phyloP scores from a whole-genome alignment of 805 yeast genomes.

The Wickerhamomyces queroliae region DNA sequence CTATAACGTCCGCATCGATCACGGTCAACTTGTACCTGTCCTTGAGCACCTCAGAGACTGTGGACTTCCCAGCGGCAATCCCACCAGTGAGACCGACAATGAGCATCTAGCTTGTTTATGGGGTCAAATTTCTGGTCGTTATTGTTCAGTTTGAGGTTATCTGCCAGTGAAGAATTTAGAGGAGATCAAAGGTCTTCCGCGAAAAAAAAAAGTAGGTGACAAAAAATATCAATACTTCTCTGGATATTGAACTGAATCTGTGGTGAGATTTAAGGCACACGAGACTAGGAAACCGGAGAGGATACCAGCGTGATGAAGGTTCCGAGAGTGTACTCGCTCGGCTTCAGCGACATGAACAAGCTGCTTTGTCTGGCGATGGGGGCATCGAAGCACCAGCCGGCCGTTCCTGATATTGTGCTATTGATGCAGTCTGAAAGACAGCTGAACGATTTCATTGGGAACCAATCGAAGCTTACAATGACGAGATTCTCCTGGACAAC shows the following conservation, averaged over 20 bases:
- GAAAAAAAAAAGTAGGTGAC: too few relatives aligned
- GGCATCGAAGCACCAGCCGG: conserved; percentile 29
- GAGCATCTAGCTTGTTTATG: too few relatives aligned
- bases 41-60: conserved; percentile 61
- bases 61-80: conserved; percentile 94
- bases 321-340: conserved; percentile 36
- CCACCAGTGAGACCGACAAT: conserved; percentile 97
- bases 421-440: conserved; percentile 38
- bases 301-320: too few relatives aligned
- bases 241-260: too few relatives aligned
- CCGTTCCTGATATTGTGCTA: conserved; percentile 32
- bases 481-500: conserved; percentile 4
- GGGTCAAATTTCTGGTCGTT: too few relatives aligned
- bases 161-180: too few relatives aligned
- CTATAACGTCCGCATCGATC: conserved; percentile 89
- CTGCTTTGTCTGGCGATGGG: conserved; percentile 35
- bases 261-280: too few relatives aligned
- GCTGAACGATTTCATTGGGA: conserved; percentile 32
- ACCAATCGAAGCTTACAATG: conserved; percentile 32
- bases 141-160: too few relatives aligned
- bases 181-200: too few relatives aligned
- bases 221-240: too few relatives aligned
- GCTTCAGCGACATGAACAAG: conserved; percentile 38
- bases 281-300: too few relatives aligned
- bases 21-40: conserved; percentile 50